phyloP scores from a whole-genome alignment of 2,329 filamentous ascomycete genomes.

The Pseudogymnoascus sp. region DNA sequence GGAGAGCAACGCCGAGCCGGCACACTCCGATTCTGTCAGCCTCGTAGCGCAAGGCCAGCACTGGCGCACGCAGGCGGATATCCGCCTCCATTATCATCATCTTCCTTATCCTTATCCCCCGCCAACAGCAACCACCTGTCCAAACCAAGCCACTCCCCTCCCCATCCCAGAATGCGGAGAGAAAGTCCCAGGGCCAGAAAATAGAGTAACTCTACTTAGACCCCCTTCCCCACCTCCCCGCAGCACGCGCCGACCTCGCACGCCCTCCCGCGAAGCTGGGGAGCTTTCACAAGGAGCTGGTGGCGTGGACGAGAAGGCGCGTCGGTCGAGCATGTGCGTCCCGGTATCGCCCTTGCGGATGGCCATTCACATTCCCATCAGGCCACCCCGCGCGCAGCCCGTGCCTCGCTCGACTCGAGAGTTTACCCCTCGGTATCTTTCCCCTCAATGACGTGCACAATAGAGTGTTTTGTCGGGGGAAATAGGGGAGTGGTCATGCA shows the following conservation, averaged over 20 bases:
- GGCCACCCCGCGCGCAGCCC: background rate
- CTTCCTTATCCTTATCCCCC: background rate
- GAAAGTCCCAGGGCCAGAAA: background rate
- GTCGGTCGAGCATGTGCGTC: background rate
- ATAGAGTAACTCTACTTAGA: background rate
- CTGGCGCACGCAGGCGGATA: background rate
- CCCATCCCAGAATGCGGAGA: background rate
- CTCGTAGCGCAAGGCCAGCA: background rate
- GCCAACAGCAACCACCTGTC: background rate
- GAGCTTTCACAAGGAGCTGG: background rate
- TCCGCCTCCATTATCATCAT: background rate
- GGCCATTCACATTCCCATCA: background rate
- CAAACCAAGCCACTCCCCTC: background rate
- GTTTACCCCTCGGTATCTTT: background rate
- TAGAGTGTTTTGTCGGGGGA: background rate
- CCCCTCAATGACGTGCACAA: background rate
- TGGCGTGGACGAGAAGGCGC: background rate
- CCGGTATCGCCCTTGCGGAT: background rate
- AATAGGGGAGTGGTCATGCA: background rate
- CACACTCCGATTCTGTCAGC: background rate
- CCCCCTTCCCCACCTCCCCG: background rate
- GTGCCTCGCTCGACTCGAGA: background rate
- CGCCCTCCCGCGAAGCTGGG: background rate
- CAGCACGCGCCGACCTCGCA: slow-evolving; percentile 1
- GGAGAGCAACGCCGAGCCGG: background rate